A percentile compares a stretch with the other conserved stretches of the same genome.
These are phyloP conservation scores for Ganoderma resinaceum DNA, from an alignment of 1,284 basidiomycete genomes.

Conservation along the genomic window DNA sequence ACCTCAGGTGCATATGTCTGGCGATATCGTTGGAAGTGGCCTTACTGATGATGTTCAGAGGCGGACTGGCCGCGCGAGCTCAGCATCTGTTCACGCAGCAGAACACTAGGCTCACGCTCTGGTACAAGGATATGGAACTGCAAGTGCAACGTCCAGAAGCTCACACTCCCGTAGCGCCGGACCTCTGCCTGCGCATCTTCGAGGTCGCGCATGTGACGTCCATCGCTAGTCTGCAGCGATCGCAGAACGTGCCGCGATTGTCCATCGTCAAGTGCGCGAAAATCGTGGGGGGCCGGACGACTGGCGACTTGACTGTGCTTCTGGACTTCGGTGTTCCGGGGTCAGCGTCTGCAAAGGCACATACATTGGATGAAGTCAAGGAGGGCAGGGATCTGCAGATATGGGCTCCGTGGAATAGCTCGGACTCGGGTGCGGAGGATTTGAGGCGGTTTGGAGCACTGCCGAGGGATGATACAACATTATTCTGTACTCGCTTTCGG, in stretches of 20 bases:
- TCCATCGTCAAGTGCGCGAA: constrained; percentile 31
- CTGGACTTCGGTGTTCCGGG: constrained; percentile 33
- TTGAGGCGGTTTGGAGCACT: constrained; percentile 12
- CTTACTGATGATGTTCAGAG: constrained; percentile 40
- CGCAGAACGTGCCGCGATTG: constrained; percentile 30
- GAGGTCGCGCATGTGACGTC: constrained; percentile 28
- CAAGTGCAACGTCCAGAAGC: constrained; percentile 24
- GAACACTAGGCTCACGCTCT: constrained; percentile 52
- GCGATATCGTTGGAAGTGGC: neutral
- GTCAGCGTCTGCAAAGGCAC: constrained; percentile 19
- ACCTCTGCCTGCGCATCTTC: constrained; percentile 33
- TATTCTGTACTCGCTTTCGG: constrained; percentile 21
- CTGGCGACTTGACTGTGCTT: constrained; percentile 27
- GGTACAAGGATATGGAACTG: constrained; percentile 53
- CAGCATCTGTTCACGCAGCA: constrained; percentile 47
- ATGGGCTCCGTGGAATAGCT: constrained; percentile 35
- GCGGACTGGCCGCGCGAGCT: constrained; percentile 57
- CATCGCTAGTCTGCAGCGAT: constrained; percentile 28
- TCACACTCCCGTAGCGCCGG: constrained; percentile 26
- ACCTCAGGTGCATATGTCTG: constrained; percentile 39
- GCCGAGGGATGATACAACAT: constrained; percentile 10
- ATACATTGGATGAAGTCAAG: constrained; percentile 30
- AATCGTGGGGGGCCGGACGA: constrained; percentile 15
- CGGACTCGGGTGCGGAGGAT: constrained; percentile 9
- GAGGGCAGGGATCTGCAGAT: constrained; percentile 31